Percentiles rank a stretch among this genome's conserved stretches.
These are phyloP conservation scores for Mesembryanthemum crystallinum DNA, from an alignment of 148 eudicot genomes.

Conservation along the genomic window DNA sequence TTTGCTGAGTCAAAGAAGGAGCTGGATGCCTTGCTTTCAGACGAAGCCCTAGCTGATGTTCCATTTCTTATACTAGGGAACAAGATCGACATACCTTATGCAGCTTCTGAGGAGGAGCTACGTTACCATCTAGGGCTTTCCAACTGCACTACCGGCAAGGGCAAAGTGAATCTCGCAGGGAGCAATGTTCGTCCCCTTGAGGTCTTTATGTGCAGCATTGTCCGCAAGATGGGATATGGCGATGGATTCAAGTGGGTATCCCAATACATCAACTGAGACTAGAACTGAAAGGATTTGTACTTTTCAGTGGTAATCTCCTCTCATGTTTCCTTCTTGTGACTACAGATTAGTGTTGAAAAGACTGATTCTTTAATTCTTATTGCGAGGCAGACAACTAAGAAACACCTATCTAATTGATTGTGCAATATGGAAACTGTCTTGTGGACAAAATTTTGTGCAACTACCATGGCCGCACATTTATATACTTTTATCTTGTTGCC, in stretches of 20 bases:
- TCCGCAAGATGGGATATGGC: conserved; percentile 54
- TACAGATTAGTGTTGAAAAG: conserved; percentile 14
- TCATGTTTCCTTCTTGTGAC: conserved; percentile 18
- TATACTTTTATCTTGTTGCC: background rate
- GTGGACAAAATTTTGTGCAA: conserved; percentile 19
- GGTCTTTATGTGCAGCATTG: conserved; percentile 54
- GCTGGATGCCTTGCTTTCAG: conserved; percentile 41
- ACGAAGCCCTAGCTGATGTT: conserved; percentile 35
- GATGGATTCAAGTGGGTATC: conserved; percentile 51
- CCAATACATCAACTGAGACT: conserved; percentile 31
- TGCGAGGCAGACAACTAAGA: background rate
- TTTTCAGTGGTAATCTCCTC: conserved; percentile 4
- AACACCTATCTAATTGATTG: conserved; percentile 15
- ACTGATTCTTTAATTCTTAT: conserved; percentile 31
- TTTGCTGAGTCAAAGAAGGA: conserved; percentile 44
- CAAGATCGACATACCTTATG: conserved; percentile 51
- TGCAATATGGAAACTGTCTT: conserved; percentile 9
- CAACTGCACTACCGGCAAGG: conserved; percentile 48
- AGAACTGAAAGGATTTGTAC: background rate
- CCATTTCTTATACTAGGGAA: conserved; percentile 49
- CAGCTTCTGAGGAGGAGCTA: conserved; percentile 48
- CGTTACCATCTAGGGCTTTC: conserved; percentile 31
- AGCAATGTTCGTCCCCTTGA: conserved; percentile 41
- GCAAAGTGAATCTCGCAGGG: conserved; percentile 32
- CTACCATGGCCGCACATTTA: background rate